Evolutionary conservation across 225 moss, liverwort and hornwort species (phyloP).

Genomic region (Thuidium tamariscinum): DNA sequence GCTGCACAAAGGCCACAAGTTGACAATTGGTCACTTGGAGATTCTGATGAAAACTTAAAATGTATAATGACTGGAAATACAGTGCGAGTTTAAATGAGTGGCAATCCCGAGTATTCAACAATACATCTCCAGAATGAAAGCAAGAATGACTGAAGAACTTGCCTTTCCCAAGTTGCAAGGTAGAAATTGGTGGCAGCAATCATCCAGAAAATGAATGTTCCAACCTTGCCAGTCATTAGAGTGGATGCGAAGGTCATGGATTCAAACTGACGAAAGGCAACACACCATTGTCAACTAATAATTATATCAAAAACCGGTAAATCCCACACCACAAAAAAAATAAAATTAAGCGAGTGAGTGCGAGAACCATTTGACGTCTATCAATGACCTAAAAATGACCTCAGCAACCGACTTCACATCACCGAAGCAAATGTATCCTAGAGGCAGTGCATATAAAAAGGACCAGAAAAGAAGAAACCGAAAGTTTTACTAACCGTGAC

Average conservation of each 20-base stretch:
- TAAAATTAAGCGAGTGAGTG: neutral
- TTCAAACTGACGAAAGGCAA: conserved; percentile 57
- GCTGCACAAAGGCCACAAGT: conserved; percentile 26
- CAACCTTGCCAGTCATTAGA: conserved; percentile 51
- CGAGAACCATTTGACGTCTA: neutral
- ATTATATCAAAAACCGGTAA: neutral
- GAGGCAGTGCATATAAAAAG: neutral
- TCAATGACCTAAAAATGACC: neutral
- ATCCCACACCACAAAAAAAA: neutral
- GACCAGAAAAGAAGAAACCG: neutral
- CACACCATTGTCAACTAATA: neutral
- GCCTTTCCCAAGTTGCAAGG: conserved; percentile 98
- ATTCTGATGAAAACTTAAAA: neutral
- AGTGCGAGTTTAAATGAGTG: neutral
- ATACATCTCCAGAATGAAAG: neutral
- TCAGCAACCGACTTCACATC: neutral
- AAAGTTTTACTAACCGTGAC: conserved; percentile 55
- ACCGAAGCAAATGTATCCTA: neutral
- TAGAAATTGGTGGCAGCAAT: conserved; percentile 79
- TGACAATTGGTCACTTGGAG: neutral
- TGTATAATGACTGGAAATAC: neutral
- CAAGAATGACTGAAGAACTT: neutral
- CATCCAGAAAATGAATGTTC: conserved; percentile 70
- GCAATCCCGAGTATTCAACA: neutral
- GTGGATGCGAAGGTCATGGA: conserved; percentile 81